Evolutionary conservation across 805 yeast genomes (phyloP).

Genomic region (Candida coleopterorum): DNA sequence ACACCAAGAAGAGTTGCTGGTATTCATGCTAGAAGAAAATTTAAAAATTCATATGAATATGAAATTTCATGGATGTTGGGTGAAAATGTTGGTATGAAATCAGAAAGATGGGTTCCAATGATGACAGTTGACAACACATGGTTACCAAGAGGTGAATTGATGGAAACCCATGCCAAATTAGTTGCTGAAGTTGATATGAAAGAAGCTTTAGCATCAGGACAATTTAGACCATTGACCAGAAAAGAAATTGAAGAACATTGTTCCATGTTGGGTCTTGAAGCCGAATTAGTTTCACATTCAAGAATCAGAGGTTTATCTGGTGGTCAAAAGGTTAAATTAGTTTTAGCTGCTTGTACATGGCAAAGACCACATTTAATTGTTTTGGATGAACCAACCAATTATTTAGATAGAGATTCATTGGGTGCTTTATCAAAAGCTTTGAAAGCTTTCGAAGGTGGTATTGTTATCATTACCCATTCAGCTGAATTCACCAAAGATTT

Average conservation of each 20-base stretch:
- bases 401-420: conserved; percentile 97
- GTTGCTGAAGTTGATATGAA: conserved; percentile 99
- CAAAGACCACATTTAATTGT: conserved; percentile 99
- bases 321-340: conserved; percentile 99
- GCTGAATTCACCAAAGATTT: conserved; percentile 99
- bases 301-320: conserved; percentile 99
- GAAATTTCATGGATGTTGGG: conserved; percentile 97
- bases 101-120: conserved; percentile 99
- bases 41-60: conserved; percentile 99
- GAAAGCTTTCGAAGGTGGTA: conserved; percentile 99
- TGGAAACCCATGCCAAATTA: conserved; percentile 93
- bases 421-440: conserved; percentile 99
- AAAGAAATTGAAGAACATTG: conserved; percentile 99
- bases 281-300: conserved; percentile 99
- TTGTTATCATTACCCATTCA: conserved; percentile 98
- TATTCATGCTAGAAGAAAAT: conserved; percentile 96
- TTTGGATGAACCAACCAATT: conserved; percentile 99
- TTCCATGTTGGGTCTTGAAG: conserved; percentile 95
- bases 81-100: conserved; percentile 98
- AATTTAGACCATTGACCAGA: conserved; percentile 99
- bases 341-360: conserved; percentile 99
- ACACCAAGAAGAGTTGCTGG: conserved; percentile 95
- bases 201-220: conserved; percentile 99
- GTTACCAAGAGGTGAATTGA: conserved; percentile 95
- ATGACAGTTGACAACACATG: conserved; percentile 99